Base-by-base conservation (phyloP, 345 rosid species). In the Rhizophora mangle region DNA sequence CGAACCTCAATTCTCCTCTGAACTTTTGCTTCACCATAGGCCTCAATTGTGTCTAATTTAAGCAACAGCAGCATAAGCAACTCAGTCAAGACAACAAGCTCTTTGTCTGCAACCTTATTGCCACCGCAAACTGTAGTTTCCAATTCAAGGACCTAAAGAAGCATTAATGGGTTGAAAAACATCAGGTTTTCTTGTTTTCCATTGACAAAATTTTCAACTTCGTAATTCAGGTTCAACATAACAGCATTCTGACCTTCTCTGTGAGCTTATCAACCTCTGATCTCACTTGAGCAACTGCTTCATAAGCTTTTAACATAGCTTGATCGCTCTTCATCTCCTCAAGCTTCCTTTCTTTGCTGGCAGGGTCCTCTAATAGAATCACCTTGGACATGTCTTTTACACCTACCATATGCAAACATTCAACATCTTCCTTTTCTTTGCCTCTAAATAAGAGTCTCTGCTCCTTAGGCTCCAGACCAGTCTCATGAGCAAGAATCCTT, bases 271-370 rank as follows among this genome's bases (percentile, higher is more conserved):
- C 77, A 63, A 85, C 85, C 65, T 83, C 87, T 32, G 78, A 69
- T 60, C 82, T 82, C 74, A 80, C 84, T 68, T 59, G 63, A 72
- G 68, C 82, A 15, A 84, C 74, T 15, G 79, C 76, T 73, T 79
- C 84, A 31, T 63, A 72, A 51, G 82, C 80, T 70, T 71, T 71
- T 59, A 68, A 46, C 29, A 73, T 52, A n/a, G 65, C 68, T 51
- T 67, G 73, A 52, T 84, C 78, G 63, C 68, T 74, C 56, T 68
- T 74, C 79, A 82, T 76, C 74, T 79, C 83, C 75, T 74, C 75
- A 15, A 81, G 74, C 69, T 84, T 84, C 77, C 78, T 77, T 81
- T 80, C 88, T 72, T 78, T 84, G 78, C 80, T 76, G n/a, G 85
- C 88, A 20, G 88, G 88, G 61, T 84, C 85, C 65, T 84, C 85